Evolutionary conservation across 352 stramenopile genomes (phyloP).

Genomic region (Globisporangium iwayamae): DNA sequence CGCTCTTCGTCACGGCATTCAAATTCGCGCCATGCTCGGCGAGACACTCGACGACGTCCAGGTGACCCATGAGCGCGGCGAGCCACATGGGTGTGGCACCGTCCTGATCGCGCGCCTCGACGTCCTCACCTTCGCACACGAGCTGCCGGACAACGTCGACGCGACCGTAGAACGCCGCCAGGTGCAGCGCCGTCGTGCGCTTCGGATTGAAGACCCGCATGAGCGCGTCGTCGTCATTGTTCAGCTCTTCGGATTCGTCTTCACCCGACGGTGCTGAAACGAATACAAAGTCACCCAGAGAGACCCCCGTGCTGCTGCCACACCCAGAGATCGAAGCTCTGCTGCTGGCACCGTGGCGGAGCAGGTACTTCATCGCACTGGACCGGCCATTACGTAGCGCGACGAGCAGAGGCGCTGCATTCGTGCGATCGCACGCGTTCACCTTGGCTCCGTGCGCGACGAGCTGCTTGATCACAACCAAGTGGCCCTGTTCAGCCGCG

Average conservation of each 20-base stretch:
- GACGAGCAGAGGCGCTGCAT: conserved; percentile 23
- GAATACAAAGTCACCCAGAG: background rate
- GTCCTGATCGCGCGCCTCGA: conserved; percentile 30
- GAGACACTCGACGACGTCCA: conserved; percentile 34
- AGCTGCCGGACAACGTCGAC: conserved; percentile 25
- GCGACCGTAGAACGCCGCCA: conserved; percentile 33
- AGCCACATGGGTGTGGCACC: conserved; percentile 35
- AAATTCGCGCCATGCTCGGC: conserved; percentile 27
- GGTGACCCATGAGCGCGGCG: conserved; percentile 30
- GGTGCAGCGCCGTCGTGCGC: conserved; percentile 31
- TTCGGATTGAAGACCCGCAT: conserved; percentile 21
- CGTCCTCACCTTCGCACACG: conserved; percentile 15
- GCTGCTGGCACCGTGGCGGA: conserved; percentile 18
- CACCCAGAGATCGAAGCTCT: background rate
- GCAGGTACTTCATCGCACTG: conserved; percentile 20
- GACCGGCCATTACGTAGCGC: conserved; percentile 32
- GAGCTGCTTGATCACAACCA: conserved; percentile 20
- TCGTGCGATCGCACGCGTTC: conserved; percentile 15
- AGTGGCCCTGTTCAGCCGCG: conserved; percentile 26
- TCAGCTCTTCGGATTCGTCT: background rate
- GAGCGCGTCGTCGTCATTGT: background rate
- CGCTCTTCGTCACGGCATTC: conserved; percentile 16
- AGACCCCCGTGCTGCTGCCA: conserved; percentile 3
- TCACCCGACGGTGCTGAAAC: background rate
- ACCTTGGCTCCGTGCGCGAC: conserved; percentile 27